Conservation (phyloP, 2,329 filamentous ascomycete species). For the Didymella pinodella region DNA sequence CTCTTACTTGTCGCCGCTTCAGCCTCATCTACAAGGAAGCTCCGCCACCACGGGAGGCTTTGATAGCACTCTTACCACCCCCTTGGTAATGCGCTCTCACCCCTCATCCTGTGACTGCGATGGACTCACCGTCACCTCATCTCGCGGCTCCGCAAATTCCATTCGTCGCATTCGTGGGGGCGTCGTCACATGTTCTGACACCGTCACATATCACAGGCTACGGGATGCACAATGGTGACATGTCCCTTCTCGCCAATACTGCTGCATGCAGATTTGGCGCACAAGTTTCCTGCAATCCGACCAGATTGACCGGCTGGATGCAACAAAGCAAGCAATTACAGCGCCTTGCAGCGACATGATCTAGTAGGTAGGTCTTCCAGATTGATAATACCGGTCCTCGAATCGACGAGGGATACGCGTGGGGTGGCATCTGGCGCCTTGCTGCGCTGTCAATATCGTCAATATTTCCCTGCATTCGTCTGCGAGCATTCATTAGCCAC, state of each 20-base stretch:
- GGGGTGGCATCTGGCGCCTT: conserved; percentile 22
- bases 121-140: conserved; percentile 33
- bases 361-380: neutral
- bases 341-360: neutral
- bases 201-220: conserved; percentile 24
- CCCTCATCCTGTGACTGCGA: conserved; percentile 40
- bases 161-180: conserved; percentile 43
- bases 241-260: conserved; percentile 26
- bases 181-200: conserved; percentile 35
- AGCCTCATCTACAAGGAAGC: conserved; percentile 46
- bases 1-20: conserved; percentile 43
- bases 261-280: conserved; percentile 27
- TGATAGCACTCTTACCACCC: conserved; percentile 37
- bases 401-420: neutral
- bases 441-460: conserved; percentile 27
- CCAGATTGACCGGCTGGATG: conserved; percentile 10
- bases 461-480: conserved; percentile 30
- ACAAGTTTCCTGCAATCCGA: conserved; percentile 13
- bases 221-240: conserved; percentile 26
- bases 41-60: conserved; percentile 48
- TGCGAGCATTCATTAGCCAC: conserved; percentile 8
- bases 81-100: conserved; percentile 49
- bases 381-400: conserved; percentile 2
- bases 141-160: conserved; percentile 32
- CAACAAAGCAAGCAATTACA: conserved; percentile 12